Evolutionary conservation across 208 protist species (phyloP).

Genomic region (Leishmania arabica): DNA sequence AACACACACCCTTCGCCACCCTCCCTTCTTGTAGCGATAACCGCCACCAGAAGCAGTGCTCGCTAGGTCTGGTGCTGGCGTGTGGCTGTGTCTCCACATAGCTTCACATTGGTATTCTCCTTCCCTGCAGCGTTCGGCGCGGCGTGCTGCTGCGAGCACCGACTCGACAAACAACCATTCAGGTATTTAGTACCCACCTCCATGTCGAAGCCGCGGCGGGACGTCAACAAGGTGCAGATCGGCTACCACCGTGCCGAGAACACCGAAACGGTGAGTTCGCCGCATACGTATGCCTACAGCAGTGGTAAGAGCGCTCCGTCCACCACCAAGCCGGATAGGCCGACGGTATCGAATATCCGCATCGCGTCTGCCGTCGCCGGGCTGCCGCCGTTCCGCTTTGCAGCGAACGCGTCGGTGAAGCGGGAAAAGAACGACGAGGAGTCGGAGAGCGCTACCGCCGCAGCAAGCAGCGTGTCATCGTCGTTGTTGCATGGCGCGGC

Average conservation of each 20-base stretch:
- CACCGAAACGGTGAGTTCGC: constrained; percentile 86
- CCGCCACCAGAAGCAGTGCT: neutral
- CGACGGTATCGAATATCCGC: constrained; percentile 74
- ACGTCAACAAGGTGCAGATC: constrained; percentile 67
- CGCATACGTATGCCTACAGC: constrained; percentile 71
- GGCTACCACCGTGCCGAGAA: constrained; percentile 78
- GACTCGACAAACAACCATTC: neutral
- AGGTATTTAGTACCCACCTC: neutral
- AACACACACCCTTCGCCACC: neutral
- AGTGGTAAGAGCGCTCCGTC: constrained; percentile 37
- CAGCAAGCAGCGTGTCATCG: neutral
- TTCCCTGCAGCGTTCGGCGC: neutral
- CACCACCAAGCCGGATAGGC: constrained; percentile 62
- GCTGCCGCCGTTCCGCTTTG: constrained; percentile 39
- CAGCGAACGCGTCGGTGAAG: constrained; percentile 2
- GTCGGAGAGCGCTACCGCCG: constrained; percentile 10
- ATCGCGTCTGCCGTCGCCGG: constrained; percentile 64
- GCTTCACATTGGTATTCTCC: neutral
- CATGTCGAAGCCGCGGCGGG: constrained; percentile 23
- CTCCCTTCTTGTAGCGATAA: neutral
- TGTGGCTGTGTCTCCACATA: neutral
- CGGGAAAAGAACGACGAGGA: constrained; percentile 37
- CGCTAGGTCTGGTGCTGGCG: neutral
- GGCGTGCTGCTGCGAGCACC: too few relatives aligned
- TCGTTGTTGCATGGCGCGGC: constrained; percentile 1